A percentile compares a stretch with the other conserved stretches of the same genome.
phyloP scores from a whole-genome alignment of 257 asterid genomes.

The Ilex asprella region DNA sequence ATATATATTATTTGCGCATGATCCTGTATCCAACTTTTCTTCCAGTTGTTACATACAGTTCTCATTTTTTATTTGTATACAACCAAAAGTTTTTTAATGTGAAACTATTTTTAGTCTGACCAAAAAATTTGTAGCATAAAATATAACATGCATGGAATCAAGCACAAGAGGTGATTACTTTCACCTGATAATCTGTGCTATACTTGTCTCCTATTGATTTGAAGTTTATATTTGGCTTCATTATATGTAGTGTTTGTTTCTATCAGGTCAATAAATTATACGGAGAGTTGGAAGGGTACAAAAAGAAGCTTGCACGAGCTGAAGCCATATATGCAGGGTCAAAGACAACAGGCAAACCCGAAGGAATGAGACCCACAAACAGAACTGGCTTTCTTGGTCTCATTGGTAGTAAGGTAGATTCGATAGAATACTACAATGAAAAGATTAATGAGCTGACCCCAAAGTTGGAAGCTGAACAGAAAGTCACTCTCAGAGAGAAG shows the following conservation, averaged over 20 bases:
- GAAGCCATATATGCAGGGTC: constrained; percentile 57
- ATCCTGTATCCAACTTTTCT: not conserved
- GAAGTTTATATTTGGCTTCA: not conserved
- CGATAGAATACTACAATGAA: constrained; percentile 61
- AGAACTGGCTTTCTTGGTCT: constrained; percentile 76
- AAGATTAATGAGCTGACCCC: constrained; percentile 54
- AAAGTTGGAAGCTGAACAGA: constrained; percentile 65
- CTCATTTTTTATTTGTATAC: no score
- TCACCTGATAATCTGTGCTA: no score
- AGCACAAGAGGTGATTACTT: no score
- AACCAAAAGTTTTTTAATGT: no score
- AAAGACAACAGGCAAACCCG: constrained; percentile 43
- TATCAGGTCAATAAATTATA: constrained; percentile 63
- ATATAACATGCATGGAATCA: no score
- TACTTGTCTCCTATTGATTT: no score
- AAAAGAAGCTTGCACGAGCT: constrained; percentile 73
- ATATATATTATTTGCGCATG: not conserved
- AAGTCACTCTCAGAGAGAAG: constrained; percentile 63
- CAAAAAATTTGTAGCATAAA: no score
- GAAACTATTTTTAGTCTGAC: no score
- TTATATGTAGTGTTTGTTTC: not conserved
- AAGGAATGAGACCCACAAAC: constrained; percentile 58
- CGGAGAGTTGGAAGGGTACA: constrained; percentile 62
- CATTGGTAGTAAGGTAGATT: constrained; percentile 67
- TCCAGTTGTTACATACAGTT: no score